Evolutionary conservation across 2,329 filamentous ascomycete genomes (phyloP).

Genomic region (Penicillium expansum): DNA sequence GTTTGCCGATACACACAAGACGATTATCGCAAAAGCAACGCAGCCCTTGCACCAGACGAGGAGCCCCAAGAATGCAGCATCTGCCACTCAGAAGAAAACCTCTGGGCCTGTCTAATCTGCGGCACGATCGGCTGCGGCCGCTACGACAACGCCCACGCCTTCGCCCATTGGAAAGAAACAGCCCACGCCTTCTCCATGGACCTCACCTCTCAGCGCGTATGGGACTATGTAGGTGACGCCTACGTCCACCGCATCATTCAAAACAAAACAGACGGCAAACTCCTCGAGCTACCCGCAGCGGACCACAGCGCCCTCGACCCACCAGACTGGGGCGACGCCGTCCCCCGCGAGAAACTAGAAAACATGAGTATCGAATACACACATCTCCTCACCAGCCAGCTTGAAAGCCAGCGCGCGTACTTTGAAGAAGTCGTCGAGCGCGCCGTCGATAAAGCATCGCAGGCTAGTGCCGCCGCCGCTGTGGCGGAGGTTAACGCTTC

Average conservation of each 20-base stretch:
- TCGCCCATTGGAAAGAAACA: slow-evolving; percentile 87
- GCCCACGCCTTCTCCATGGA: slow-evolving; percentile 91
- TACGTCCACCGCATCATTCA: slow-evolving; percentile 96
- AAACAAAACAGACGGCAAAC: slow-evolving; percentile 86
- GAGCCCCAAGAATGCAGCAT: slow-evolving; percentile 63
- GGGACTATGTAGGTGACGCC: slow-evolving; percentile 94
- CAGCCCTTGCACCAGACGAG: slow-evolving; percentile 58
- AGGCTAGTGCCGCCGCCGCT: slow-evolving; percentile 59
- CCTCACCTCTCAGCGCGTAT: slow-evolving; percentile 88
- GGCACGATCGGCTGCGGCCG: slow-evolving; percentile 89
- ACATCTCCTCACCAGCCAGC: slow-evolving; percentile 84
- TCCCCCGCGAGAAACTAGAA: slow-evolving; percentile 61
- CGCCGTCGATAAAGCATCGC: slow-evolving; percentile 81
- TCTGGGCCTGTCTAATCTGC: slow-evolving; percentile 95
- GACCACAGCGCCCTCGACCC: slow-evolving; percentile 45
- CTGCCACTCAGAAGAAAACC: slow-evolving; percentile 75
- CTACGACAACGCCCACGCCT: slow-evolving; percentile 91
- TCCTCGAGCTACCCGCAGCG: slow-evolving; percentile 78
- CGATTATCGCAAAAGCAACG: slow-evolving; percentile 44
- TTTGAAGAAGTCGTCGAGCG: slow-evolving; percentile 91
- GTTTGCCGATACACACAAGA: slow-evolving; percentile 87
- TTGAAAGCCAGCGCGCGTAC: slow-evolving; percentile 88
- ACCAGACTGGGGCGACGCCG: slow-evolving; percentile 46
- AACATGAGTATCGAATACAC: slow-evolving; percentile 92
- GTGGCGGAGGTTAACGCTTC: slow-evolving; percentile 62